A percentile compares a stretch with the other conserved stretches of the same genome.
phyloP scores from a whole-genome alignment of 1,284 basidiomycete species.

The Porogramme epimiltina region DNA sequence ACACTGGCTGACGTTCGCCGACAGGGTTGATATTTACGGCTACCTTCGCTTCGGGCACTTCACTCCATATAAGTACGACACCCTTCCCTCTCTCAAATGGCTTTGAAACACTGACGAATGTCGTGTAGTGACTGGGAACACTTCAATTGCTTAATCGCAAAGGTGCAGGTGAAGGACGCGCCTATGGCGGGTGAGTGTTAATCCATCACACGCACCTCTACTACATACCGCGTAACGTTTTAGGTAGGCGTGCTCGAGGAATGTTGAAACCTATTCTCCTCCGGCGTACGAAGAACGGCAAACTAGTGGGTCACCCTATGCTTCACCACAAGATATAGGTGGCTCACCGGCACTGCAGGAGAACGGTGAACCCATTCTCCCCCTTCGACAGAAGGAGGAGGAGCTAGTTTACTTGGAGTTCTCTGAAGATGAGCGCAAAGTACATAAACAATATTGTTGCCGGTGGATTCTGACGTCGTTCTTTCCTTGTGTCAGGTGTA shows the following conservation, averaged over 20 bases:
- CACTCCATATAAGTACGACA: conserved; percentile 58
- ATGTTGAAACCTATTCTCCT: conserved; percentile 62
- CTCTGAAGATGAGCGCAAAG: conserved; percentile 63
- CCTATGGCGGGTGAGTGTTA: conserved; percentile 49
- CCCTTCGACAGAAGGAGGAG: conserved; percentile 60
- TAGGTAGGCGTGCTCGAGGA: conserved; percentile 53
- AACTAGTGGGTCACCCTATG: conserved; percentile 33
- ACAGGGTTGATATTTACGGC: conserved; percentile 68
- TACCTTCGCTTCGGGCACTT: conserved; percentile 67
- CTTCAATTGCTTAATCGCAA: conserved; percentile 61
- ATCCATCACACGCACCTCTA: neutral
- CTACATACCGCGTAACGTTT: neutral
- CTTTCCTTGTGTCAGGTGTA: conserved; percentile 49
- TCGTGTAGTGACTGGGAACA: conserved; percentile 50
- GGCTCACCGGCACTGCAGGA: conserved; percentile 36
- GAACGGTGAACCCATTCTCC: conserved; percentile 59
- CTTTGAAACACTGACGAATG: neutral
- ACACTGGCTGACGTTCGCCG: neutral
- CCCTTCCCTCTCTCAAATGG: neutral
- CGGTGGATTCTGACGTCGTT: neutral
- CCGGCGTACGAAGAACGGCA: conserved; percentile 62
- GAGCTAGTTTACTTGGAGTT: conserved; percentile 60
- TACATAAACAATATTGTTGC: conserved; percentile 22
- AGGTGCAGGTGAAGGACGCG: conserved; percentile 54
- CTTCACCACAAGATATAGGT: neutral